Percentiles rank a stretch among this genome's conserved stretches.
Evolutionary conservation across 192 early-diverging fungal species (phyloP).

Genomic region (Entomortierella lignicola): DNA sequence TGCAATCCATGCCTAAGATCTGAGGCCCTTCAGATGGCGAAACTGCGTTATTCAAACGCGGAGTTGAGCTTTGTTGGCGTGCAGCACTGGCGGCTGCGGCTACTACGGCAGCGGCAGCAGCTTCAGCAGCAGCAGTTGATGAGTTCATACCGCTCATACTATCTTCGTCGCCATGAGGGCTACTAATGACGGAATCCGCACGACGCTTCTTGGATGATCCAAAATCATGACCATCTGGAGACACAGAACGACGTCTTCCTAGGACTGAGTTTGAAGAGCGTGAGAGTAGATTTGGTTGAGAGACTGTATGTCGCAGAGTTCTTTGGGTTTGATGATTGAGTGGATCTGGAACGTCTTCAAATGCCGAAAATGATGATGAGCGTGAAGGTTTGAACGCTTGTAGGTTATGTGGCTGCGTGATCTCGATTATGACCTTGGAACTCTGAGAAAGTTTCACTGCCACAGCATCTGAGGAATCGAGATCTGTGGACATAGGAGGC

Average conservation of each 20-base stretch:
- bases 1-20: conserved; percentile 20
- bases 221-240: conserved; percentile 13
- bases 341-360: conserved; percentile 6
- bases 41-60: no score
- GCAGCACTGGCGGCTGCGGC: conserved; percentile 30
- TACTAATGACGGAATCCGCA: conserved; percentile 4
- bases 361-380: not conserved
- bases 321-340: not conserved
- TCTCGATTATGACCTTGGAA: conserved; percentile 49
- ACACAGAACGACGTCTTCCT: conserved; percentile 25
- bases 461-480: conserved; percentile 22
- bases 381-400: conserved; percentile 16
- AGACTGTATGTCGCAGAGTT: conserved; percentile 11
- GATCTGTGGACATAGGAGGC: not conserved
- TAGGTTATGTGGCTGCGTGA: conserved; percentile 21
- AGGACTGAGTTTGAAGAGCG: conserved; percentile 17
- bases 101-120: conserved; percentile 13
- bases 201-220: conserved; percentile 43
- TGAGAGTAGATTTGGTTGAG: conserved; percentile 30
- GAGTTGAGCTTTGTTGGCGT: not conserved
- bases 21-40: conserved; percentile 11
- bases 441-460: conserved; percentile 22
- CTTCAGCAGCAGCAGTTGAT: conserved; percentile 14
- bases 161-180: conserved; percentile 3
- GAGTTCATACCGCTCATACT: not conserved